Conservation (phyloP, 2,329 filamentous ascomycete species). For the Fusarium veterinarium region DNA sequence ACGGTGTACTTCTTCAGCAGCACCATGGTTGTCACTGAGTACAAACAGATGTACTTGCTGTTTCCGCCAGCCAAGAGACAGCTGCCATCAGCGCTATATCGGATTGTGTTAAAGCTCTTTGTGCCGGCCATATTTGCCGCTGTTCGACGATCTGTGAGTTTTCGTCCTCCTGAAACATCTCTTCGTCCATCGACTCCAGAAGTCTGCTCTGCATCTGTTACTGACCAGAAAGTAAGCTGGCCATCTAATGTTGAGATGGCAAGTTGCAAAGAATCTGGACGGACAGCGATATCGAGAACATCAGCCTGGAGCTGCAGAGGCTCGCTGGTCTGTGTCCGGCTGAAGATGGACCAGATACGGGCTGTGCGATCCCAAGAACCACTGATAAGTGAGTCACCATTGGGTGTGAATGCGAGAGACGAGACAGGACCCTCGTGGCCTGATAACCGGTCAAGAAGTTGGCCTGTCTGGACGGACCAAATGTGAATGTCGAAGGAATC, state of each 20-base stretch:
- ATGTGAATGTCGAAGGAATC: conserved; percentile 98
- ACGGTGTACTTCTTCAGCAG: conserved; percentile 96
- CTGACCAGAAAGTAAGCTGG: conserved; percentile 93
- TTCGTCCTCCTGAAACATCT: conserved; percentile 92
- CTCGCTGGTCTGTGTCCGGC: conserved; percentile 92
- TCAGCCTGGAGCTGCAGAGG: conserved; percentile 93
- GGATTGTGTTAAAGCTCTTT: conserved; percentile 88
- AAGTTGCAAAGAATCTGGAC: conserved; percentile 91
- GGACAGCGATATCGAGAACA: conserved; percentile 84
- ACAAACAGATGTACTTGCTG: conserved; percentile 98
- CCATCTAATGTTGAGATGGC: conserved; percentile 94
- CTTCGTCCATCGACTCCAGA: conserved; percentile 88
- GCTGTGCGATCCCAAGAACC: conserved; percentile 98
- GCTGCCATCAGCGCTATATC: conserved; percentile 91
- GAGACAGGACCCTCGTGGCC: conserved; percentile 96
- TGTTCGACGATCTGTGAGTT: conserved; percentile 86
- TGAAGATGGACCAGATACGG: conserved; percentile 95
- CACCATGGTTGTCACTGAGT: conserved; percentile 92
- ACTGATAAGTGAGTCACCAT: conserved; percentile 84
- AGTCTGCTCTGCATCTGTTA: conserved; percentile 87
- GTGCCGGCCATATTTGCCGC: conserved; percentile 91
- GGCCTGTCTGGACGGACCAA: conserved; percentile 98
- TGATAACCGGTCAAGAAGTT: conserved; percentile 88
- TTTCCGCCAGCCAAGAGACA: conserved; percentile 92
- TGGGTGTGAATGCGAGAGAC: conserved; percentile 86